Evolutionary conservation across 106 monocot species (phyloP), one percentile per base, ranked within the genome.

Genomic region (Ottelia alismoides): DNA sequence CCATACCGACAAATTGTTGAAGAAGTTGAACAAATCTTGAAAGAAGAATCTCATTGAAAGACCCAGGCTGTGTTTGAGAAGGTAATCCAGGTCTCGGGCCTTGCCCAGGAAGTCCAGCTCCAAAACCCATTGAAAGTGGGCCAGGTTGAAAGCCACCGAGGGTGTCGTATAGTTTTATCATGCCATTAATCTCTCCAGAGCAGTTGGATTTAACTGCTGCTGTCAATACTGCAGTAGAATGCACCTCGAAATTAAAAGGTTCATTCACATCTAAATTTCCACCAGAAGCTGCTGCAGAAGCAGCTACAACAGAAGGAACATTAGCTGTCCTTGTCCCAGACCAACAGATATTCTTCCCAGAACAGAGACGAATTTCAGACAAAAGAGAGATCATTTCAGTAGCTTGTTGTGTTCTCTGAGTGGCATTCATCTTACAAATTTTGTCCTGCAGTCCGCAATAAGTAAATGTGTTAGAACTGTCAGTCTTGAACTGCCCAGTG

Each of bases 101-200:
- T n/a, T n/a, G n/a, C n/a, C n/a, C 40, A 52, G 64, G 75, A 65
- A 49, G 21, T 49, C 71, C 80, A 65, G 57, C 28, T 45, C 73
- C 78, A 20, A 66, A 64, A 51, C 73, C 65, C 24, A 66, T 68
- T 23, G 69, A 72, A 18, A 67, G 63, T 56, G 64, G 47, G 29
- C 75, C 76, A n/a, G n/a, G n/a, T n/a, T n/a, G n/a, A n/a, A n/a
- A n/a, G n/a, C n/a, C n/a, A n/a, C n/a, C n/a, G n/a, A n/a, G n/a
- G n/a, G n/a, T n/a, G 64, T 82, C 73, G 48, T 77, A 98, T 30
- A 98, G 60, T 63, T 78, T 82, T 80, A 74, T 85, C 98, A 98
- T 90, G 56, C 98, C 98, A 70, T 82, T 82, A 74, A 98, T 98
- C 59, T 98, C 90, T 12, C 82, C 98, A 62, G 74, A 79, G 80